Conservation (phyloP, 2,329 filamentous ascomycete genomes). For the Lizonia empirigonia region DNA sequence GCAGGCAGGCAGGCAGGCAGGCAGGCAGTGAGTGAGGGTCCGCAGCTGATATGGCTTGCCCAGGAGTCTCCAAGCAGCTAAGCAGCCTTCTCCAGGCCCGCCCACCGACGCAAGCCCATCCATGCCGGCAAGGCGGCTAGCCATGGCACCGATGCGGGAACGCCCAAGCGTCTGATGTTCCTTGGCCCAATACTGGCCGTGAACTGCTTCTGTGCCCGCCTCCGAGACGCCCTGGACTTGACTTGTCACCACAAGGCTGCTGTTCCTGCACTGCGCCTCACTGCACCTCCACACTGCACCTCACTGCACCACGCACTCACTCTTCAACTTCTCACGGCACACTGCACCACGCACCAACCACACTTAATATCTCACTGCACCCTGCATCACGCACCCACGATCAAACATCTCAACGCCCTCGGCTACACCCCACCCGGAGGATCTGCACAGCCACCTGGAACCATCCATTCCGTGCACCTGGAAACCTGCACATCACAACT, state of each 20-base stretch:
- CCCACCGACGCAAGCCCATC: slow-evolving; percentile 3
- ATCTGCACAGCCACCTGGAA: slow-evolving; percentile 3
- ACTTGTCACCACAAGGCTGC: too few relatives aligned
- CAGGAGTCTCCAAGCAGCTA: too few relatives aligned
- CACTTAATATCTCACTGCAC: too few relatives aligned
- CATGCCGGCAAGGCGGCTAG: slow-evolving; percentile 15
- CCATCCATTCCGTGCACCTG: neutral
- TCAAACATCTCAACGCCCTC: too few relatives aligned
- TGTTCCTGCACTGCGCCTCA: too few relatives aligned
- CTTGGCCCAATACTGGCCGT: slow-evolving; percentile 14
- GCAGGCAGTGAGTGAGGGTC: too few relatives aligned
- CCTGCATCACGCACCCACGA: too few relatives aligned
- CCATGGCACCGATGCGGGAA: slow-evolving; percentile 8
- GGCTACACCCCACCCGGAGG: neutral
- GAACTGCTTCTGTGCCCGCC: slow-evolving; percentile 9
- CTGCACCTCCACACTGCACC: too few relatives aligned
- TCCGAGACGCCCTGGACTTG: neutral
- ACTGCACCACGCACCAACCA: too few relatives aligned
- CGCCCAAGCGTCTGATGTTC: slow-evolving; percentile 11
- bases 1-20: too few relatives aligned
- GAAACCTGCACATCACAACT: slow-evolving; percentile 4
- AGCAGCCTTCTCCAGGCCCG: slow-evolving; percentile 6
- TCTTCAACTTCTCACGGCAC: too few relatives aligned
- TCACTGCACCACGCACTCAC: too few relatives aligned
- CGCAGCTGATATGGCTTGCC: slow-evolving; percentile 6